phyloP scores from a whole-genome alignment of 2,329 filamentous ascomycete species.

The Juglanconis sp. region DNA sequence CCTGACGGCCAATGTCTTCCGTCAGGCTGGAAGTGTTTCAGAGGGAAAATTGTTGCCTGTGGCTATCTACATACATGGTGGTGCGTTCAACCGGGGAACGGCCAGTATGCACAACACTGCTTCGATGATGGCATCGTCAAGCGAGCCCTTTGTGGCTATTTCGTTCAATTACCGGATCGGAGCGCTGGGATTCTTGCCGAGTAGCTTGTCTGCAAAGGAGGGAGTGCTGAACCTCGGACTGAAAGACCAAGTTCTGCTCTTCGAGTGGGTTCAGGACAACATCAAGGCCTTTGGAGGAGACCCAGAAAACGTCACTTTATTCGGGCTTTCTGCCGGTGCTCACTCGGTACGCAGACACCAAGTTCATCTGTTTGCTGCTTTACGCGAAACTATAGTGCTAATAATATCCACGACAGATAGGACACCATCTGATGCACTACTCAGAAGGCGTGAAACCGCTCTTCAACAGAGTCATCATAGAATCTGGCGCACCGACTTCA shows the following conservation, averaged over 20 bases:
- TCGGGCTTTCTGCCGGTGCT: constrained; percentile 47
- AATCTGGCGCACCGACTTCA: constrained; percentile 38
- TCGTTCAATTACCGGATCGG: constrained; percentile 52
- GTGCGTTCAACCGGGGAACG: constrained; percentile 41
- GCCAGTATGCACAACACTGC: constrained; percentile 44
- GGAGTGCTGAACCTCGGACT: constrained; percentile 57
- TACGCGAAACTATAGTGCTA: not conserved
- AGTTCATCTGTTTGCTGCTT: not conserved
- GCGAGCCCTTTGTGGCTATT: constrained; percentile 43
- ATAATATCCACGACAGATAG: constrained; percentile 38
- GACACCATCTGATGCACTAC: constrained; percentile 49
- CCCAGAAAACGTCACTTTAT: constrained; percentile 44
- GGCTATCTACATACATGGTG: constrained; percentile 43
- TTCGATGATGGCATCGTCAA: constrained; percentile 47
- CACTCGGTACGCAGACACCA: constrained; percentile 40
- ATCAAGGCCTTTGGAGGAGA: constrained; percentile 52
- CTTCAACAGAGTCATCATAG: constrained; percentile 36
- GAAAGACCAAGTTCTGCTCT: constrained; percentile 46
- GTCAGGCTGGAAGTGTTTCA: constrained; percentile 11
- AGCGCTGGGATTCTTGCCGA: constrained; percentile 60
- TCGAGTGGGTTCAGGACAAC: constrained; percentile 56
- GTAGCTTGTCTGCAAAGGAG: constrained; percentile 43
- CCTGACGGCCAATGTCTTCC: constrained; percentile 26
- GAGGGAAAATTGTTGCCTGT: constrained; percentile 27
- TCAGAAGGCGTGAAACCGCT: constrained; percentile 33